Conservation (phyloP, 345 rosid genomes). For the Carallia pectinifolia region DNA sequence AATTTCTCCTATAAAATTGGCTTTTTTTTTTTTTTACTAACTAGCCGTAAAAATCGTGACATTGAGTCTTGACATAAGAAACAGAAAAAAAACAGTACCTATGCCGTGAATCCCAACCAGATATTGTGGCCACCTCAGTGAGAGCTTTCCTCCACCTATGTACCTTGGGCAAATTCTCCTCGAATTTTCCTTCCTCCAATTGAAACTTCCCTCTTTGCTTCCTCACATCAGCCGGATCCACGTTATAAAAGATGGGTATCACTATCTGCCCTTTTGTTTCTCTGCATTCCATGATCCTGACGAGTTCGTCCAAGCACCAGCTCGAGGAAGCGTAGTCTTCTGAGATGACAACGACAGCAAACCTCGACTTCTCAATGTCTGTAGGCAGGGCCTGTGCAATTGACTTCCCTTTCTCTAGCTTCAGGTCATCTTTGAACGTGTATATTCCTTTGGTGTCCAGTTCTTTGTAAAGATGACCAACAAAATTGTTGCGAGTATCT, state of each 20-base stretch:
- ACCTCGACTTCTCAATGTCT: no score
- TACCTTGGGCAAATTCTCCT: conserved; percentile 1
- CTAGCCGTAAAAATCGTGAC: no score
- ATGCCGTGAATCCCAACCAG: conserved; percentile 12
- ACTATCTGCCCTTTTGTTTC: no score
- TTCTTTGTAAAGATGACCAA: neutral
- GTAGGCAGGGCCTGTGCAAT: no score
- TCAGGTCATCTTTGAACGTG: neutral
- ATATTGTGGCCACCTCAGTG: conserved; percentile 10
- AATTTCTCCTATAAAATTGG: no score
- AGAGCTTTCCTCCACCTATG: conserved; percentile 12
- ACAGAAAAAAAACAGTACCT: neutral
- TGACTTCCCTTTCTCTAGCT: no score
- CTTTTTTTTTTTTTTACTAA: no score
- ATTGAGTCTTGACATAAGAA: no score
- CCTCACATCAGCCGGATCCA: conserved; percentile 8
- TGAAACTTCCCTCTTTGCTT: conserved; percentile 3
- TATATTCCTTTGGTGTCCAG: neutral
- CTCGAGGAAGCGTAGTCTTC: no score
- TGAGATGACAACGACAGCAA: no score
- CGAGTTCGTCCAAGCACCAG: no score
- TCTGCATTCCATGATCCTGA: no score
- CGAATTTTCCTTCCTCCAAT: neutral
- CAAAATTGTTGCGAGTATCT: neutral
- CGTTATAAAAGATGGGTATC: conserved; percentile 13